Evolutionary conservation across 768 basidiomycete genomes (phyloP), one percentile per base, ranked within the genome.

Genomic region (Calvatia gigantea): DNA sequence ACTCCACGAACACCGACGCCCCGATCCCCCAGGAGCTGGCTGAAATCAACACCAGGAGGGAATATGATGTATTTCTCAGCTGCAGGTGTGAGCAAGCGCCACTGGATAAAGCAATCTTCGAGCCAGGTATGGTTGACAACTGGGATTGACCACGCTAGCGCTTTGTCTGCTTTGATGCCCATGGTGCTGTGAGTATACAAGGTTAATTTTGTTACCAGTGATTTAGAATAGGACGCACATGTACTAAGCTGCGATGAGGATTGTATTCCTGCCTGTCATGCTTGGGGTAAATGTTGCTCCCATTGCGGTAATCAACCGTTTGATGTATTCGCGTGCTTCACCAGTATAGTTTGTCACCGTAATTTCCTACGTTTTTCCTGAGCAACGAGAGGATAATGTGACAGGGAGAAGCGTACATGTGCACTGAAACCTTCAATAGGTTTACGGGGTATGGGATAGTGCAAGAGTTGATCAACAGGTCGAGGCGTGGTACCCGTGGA

Each of bases 291-390:
- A 95, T 25, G 70, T 76, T 1, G 82, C 93, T 1, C 93, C 94
- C 79, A 91, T 83, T 4, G 81, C 70, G 4, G 71, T 71, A 48
- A 98, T 89, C 14, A 98, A 73, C 58, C 83, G 85, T 72, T 93
- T 93, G 48, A 98, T 77, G 64, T 95, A 95, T 50, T 96, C 94
- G 2, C 94, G 79, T 5, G 89, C 80, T 33, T 86, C 84, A 2
- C 94, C 94, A 0, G 90, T 89, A 66, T 94, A 96, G 65, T 95
- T 95, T 0, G 93, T 93, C 1, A 96, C 76, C 0, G 93, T 90
- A 52, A 96, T 85, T 60, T 82, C 77, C 89, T 93, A 58, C 1
- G 47, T 49, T 58, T 23, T 12, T 27, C 25, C 32, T 19, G 4
- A n/a, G n/a, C n/a, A 17, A 35, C 38, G 8, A 47, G 19, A 55